Evolutionary conservation across 2,329 filamentous ascomycete genomes (phyloP).

Genomic region (Bipolaris sorokiniana): DNA sequence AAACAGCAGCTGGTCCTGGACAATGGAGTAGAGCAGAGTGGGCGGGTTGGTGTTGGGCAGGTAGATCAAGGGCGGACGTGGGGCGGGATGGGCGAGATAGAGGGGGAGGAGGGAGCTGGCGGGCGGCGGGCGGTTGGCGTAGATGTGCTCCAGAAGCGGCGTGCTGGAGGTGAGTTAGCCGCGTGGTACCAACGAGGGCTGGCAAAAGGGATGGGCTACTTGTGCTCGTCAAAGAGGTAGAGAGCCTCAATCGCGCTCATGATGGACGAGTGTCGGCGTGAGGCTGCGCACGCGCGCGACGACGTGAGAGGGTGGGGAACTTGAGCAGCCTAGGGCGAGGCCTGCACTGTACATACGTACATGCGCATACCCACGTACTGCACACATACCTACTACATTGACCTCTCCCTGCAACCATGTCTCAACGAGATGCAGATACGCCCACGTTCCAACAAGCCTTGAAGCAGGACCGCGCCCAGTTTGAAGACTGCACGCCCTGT

Average conservation of each 20-base stretch:
- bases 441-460: slow-evolving; percentile 41
- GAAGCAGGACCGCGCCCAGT: slow-evolving; percentile 42
- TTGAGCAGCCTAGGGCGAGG: not conserved
- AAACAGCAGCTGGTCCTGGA: slow-evolving; percentile 86
- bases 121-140: slow-evolving; percentile 79
- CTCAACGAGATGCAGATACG: slow-evolving; percentile 2
- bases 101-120: slow-evolving; percentile 79
- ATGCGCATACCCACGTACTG: too few relatives aligned
- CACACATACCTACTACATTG: too few relatives aligned
- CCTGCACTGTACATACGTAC: too few relatives aligned
- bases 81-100: slow-evolving; percentile 81
- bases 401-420: not conserved
- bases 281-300: slow-evolving; percentile 24
- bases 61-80: slow-evolving; percentile 86
- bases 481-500: slow-evolving; percentile 73
- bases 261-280: slow-evolving; percentile 15
- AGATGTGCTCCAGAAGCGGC: slow-evolving; percentile 86
- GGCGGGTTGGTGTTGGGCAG: slow-evolving; percentile 81
- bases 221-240: slow-evolving; percentile 95
- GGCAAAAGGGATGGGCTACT: slow-evolving; percentile 63
- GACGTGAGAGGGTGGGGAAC: slow-evolving; percentile 25
- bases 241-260: slow-evolving; percentile 87
- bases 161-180: slow-evolving; percentile 61
- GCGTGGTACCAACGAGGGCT: not conserved
- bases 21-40: slow-evolving; percentile 84